Evolutionary conservation across 306 rosid species (phyloP).

Genomic region (Pterocarpus santalinus): DNA sequence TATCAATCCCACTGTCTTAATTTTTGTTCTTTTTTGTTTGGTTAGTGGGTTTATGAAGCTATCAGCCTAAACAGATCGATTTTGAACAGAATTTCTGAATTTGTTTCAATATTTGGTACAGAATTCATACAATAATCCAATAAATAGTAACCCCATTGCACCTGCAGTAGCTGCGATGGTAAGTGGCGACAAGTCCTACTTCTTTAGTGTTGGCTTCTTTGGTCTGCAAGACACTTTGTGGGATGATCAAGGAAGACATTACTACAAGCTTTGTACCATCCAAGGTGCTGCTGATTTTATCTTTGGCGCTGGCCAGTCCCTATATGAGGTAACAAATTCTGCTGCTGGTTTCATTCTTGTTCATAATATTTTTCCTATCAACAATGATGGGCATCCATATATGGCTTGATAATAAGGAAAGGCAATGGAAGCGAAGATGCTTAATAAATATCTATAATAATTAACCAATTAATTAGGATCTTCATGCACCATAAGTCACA

Average conservation of each 20-base stretch:
- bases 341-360: no score
- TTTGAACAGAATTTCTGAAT: neutral
- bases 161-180: constrained; percentile 81
- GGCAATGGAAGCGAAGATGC: no score
- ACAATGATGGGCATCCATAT: no score
- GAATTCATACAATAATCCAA: constrained; percentile 69
- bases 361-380: no score
- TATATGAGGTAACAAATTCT: constrained; percentile 64
- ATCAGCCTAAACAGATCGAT: no score
- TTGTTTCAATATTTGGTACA: neutral
- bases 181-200: constrained; percentile 62
- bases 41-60: no score
- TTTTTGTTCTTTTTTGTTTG: no score
- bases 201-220: constrained; percentile 65
- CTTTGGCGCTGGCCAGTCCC: constrained; percentile 76
- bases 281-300: constrained; percentile 91
- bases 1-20: no score
- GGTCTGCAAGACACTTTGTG: constrained; percentile 92
- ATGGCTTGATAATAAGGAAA: no score
- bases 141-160: neutral
- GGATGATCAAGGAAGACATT: constrained; percentile 81
- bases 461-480: no score
- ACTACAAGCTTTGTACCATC: constrained; percentile 67
- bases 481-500: no score
- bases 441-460: no score